These are phyloP conservation scores for Fistulina hepatica DNA, from an alignment of 1,284 basidiomycete genomes.

Conservation along the genomic window DNA sequence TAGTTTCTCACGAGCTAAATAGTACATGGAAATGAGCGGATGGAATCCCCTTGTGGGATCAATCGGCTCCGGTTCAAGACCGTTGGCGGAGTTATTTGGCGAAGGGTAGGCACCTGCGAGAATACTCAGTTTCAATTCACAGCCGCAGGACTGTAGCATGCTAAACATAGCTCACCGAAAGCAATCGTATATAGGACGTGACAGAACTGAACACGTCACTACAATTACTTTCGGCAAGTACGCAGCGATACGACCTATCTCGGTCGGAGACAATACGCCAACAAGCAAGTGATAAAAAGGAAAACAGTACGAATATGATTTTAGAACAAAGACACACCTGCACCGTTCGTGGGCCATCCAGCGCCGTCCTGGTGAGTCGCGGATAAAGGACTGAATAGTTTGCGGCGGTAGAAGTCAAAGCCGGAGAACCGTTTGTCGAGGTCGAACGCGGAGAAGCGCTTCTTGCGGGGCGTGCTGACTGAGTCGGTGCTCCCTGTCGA, in stretches of 20 bases:
- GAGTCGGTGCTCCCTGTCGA: not conserved
- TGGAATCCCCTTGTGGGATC: constrained; percentile 94
- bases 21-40: constrained; percentile 94
- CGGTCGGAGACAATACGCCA: not conserved
- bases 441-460: constrained; percentile 17
- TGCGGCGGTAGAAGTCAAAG: constrained; percentile 90
- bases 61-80: constrained; percentile 37
- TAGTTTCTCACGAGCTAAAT: constrained; percentile 89
- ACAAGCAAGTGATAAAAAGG: not conserved
- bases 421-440: constrained; percentile 72
- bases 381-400: constrained; percentile 68
- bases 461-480: constrained; percentile 1
- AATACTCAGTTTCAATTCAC: too few relatives aligned
- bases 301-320: not conserved
- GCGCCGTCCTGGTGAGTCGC: not conserved
- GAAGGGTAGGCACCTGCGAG: too few relatives aligned
- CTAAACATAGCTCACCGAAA: too few relatives aligned
- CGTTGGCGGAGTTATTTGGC: too few relatives aligned
- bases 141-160: too few relatives aligned
- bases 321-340: constrained; percentile 13
- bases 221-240: too few relatives aligned
- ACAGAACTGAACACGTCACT: too few relatives aligned
- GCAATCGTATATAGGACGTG: too few relatives aligned
- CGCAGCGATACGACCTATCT: too few relatives aligned
- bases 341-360: not conserved